These are phyloP conservation scores for Colletotrichum incanum DNA, from an alignment of 2,329 filamentous ascomycete genomes.

Conservation along the genomic window DNA sequence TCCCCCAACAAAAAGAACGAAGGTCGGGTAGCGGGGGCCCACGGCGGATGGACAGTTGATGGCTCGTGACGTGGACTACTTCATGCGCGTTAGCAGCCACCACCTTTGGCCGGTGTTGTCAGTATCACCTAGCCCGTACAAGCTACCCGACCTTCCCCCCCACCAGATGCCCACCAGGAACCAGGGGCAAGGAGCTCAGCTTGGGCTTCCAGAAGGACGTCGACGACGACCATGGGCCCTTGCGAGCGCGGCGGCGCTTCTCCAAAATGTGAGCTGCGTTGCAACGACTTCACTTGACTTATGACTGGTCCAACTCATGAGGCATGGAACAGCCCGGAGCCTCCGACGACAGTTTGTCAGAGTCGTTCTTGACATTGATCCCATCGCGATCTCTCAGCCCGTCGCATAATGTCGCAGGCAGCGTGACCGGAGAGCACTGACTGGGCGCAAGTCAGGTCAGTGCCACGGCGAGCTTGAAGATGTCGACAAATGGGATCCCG, in stretches of 20 bases:
- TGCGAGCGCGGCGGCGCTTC: not conserved
- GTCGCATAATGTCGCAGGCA: constrained; percentile 30
- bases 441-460: constrained; percentile 10
- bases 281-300: constrained; percentile 4
- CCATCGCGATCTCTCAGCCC: not conserved
- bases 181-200: constrained; percentile 24
- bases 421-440: constrained; percentile 30
- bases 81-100: constrained; percentile 13
- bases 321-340: constrained; percentile 14
- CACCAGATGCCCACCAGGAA: constrained; percentile 22
- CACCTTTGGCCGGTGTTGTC: fast-evolving
- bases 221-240: constrained; percentile 18
- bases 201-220: constrained; percentile 38
- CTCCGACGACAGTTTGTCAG: constrained; percentile 18
- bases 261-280: constrained; percentile 16
- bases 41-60: constrained; percentile 29
- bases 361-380: not conserved
- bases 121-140: constrained; percentile 5
- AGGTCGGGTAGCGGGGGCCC: constrained; percentile 29
- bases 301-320: not conserved
- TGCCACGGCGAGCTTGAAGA: not conserved
- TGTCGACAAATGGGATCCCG: constrained; percentile 8
- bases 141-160: not conserved
- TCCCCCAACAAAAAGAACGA: constrained; percentile 42
- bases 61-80: constrained; percentile 28